Conservation (phyloP, 2,329 filamentous ascomycete species). For the Cercospora zeina region DNA sequence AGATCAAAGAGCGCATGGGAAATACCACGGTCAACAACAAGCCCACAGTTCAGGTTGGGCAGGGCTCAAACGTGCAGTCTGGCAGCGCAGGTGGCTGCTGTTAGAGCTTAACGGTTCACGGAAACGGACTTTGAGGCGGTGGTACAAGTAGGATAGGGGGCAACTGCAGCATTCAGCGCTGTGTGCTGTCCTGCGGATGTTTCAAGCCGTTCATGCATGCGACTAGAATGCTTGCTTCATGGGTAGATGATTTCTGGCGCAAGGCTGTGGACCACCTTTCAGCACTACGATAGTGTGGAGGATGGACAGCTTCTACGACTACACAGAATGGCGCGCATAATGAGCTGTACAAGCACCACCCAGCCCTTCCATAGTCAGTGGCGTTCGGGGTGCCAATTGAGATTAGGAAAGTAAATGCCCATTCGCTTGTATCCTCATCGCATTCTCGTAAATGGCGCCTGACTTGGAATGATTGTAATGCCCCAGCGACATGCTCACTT, state of each 20-base stretch:
- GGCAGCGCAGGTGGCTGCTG: slow-evolving; percentile 86
- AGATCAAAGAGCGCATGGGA: slow-evolving; percentile 99
- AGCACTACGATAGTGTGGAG: slow-evolving; percentile 21
- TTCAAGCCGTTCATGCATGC: slow-evolving; percentile 29
- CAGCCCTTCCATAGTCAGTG: slow-evolving; percentile 17
- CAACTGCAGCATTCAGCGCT: slow-evolving; percentile 25
- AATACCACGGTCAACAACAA: slow-evolving; percentile 98
- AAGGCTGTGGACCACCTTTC: slow-evolving; percentile 21
- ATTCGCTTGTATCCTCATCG: background rate
- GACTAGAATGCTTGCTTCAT: slow-evolving; percentile 31
- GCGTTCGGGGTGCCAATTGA: slow-evolving; percentile 11
- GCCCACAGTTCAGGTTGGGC: slow-evolving; percentile 92
- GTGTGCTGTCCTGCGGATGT: slow-evolving; percentile 18
- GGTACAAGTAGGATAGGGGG: slow-evolving; percentile 16
- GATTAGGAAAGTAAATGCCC: background rate
- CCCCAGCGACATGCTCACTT: background rate
- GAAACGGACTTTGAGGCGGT: background rate
- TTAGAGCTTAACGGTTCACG: slow-evolving; percentile 51
- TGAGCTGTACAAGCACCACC: slow-evolving; percentile 21
- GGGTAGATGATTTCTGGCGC: slow-evolving; percentile 30
- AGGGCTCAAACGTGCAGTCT: slow-evolving; percentile 89
- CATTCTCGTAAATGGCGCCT: background rate
- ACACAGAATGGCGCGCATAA: slow-evolving; percentile 29
- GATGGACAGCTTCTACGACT: slow-evolving; percentile 24
- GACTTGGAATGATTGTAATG: background rate